These are phyloP conservation scores for Eutrema salsugineum DNA, from an alignment of 441 rosid genomes.

Conservation along the genomic window DNA sequence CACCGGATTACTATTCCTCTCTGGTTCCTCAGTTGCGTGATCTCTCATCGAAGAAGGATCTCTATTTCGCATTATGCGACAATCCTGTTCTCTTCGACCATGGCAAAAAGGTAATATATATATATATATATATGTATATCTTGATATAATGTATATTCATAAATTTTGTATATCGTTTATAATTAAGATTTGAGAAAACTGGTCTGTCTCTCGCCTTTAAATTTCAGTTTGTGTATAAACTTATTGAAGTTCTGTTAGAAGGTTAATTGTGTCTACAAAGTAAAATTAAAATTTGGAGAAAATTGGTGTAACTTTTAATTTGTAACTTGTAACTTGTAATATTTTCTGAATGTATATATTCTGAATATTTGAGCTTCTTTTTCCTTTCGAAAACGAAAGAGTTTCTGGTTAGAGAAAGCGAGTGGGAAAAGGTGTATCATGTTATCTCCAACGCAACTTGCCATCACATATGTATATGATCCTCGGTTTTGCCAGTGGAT, in stretches of 20 bases:
- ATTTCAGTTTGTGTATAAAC: too few species aligned
- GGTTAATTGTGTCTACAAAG: too few species aligned
- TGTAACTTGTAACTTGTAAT: too few species aligned
- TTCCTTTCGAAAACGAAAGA: neutral
- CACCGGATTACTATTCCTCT: constrained; percentile 30
- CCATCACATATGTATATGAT: neutral
- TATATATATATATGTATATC: too few species aligned
- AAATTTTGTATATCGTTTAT: too few species aligned
- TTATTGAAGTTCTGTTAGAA: too few species aligned
- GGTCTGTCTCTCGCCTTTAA: too few species aligned
- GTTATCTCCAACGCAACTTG: constrained; percentile 32
- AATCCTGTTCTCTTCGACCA: neutral
- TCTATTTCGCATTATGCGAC: neutral
- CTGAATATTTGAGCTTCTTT: neutral
- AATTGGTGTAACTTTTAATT: too few species aligned
- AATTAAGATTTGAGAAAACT: too few species aligned
- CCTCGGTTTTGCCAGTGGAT: constrained; percentile 15
- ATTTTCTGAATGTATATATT: neutral
- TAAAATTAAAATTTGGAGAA: too few species aligned
- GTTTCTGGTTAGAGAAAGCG: constrained; percentile 28
- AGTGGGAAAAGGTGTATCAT: constrained; percentile 35
- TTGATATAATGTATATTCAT: too few species aligned
- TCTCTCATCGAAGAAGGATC: neutral
- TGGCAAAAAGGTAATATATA: neutral
- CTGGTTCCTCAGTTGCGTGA: constrained; percentile 19